Percentiles rank a stretch among this genome's conserved stretches.
phyloP scores from a whole-genome alignment of 495 filamentous ascomycete genomes.

The Sporormia fimetaria region DNA sequence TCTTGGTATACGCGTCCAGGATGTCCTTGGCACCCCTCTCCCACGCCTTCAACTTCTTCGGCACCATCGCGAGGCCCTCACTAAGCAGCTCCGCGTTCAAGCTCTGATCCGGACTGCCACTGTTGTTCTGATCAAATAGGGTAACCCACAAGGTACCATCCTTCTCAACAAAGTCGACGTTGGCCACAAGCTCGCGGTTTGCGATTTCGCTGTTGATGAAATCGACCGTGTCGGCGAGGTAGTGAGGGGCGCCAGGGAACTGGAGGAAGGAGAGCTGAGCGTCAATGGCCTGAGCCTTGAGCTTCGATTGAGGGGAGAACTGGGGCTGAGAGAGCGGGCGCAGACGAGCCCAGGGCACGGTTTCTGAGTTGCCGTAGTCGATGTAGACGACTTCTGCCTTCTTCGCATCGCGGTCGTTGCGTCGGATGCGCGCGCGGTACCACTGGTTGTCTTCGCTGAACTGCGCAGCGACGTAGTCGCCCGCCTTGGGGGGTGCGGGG shows the following conservation, averaged over 20 bases:
- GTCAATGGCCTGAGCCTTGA: constrained; percentile 78
- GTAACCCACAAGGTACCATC: constrained; percentile 73
- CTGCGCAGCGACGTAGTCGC: constrained; percentile 78
- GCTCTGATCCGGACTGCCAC: constrained; percentile 48
- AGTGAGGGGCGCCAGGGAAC: constrained; percentile 66
- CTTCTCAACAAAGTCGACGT: constrained; percentile 67
- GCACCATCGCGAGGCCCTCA: constrained; percentile 81
- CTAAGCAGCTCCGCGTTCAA: constrained; percentile 75
- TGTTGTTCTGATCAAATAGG: constrained; percentile 64
- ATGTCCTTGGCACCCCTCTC: constrained; percentile 64
- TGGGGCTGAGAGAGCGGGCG: constrained; percentile 65
- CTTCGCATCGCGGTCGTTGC: constrained; percentile 83
- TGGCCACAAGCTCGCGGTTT: constrained; percentile 66
- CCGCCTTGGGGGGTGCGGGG: constrained; percentile 70
- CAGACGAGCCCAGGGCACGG: constrained; percentile 68
- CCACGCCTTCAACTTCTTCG: constrained; percentile 78
- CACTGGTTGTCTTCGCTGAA: constrained; percentile 81
- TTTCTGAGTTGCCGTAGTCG: constrained; percentile 92
- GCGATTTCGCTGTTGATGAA: constrained; percentile 57
- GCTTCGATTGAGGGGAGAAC: constrained; percentile 58
- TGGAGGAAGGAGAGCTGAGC: constrained; percentile 81
- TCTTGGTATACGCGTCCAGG: constrained; percentile 52
- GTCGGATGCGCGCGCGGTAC: constrained; percentile 85
- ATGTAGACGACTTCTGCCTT: constrained; percentile 84
- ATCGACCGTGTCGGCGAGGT: constrained; percentile 63